These are phyloP conservation scores for Physaria fendleri DNA, from an alignment of 345 rosid species.

Conservation along the genomic window DNA sequence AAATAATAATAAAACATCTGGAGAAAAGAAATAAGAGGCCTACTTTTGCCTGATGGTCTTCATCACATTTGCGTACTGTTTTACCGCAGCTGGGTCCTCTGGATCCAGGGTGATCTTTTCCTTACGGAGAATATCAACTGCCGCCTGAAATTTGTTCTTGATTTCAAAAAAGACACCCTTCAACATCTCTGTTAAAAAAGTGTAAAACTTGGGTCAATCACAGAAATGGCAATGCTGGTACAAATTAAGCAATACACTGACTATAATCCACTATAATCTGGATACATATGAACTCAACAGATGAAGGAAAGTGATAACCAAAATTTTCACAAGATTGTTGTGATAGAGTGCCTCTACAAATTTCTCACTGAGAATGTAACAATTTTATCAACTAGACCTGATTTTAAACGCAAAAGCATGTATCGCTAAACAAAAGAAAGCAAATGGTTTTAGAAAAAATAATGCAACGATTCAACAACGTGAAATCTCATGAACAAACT, in stretches of 20 bases:
- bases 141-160: slow-evolving; percentile 74
- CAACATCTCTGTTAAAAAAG: slow-evolving; percentile 61
- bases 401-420: neutral
- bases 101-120: slow-evolving; percentile 93
- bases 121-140: slow-evolving; percentile 68
- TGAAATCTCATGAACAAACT: neutral
- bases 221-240: neutral
- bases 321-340: neutral
- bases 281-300: neutral
- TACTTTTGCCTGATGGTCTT: slow-evolving; percentile 88
- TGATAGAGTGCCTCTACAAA: neutral
- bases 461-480: neutral
- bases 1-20: neutral
- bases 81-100: slow-evolving; percentile 79
- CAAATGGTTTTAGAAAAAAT: neutral
- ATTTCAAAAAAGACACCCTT: slow-evolving; percentile 83
- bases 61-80: slow-evolving; percentile 85
- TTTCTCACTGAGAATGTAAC: neutral
- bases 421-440: neutral
- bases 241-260: neutral
- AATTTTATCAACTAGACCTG: neutral
- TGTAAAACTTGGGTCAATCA: slow-evolving; percentile 8
- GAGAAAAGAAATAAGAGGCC: slow-evolving; percentile 16
- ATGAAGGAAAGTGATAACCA: neutral
- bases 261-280: neutral